Evolutionary conservation across 106 monocot species (phyloP).

Genomic region (Iris macrosiphon): DNA sequence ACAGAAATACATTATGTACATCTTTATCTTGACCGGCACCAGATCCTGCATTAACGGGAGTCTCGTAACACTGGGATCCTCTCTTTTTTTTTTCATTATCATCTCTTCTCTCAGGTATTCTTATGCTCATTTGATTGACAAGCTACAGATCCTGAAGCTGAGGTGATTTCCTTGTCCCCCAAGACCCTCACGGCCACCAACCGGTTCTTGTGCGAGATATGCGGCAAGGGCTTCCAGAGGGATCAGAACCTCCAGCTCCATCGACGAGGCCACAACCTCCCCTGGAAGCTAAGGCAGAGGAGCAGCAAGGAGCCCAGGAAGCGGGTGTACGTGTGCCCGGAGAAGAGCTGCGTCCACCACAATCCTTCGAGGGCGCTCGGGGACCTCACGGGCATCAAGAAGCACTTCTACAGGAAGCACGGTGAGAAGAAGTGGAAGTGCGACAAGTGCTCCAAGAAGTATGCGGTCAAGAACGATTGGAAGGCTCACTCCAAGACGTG

Average conservation of each 20-base stretch:
- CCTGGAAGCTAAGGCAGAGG: conserved; percentile 76
- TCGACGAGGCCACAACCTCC: conserved; percentile 63
- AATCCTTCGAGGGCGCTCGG: conserved; percentile 66
- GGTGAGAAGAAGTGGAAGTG: conserved; percentile 92
- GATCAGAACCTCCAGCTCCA: conserved; percentile 82
- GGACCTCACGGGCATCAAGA: conserved; percentile 77
- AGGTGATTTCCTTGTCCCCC: conserved; percentile 68
- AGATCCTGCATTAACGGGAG: not conserved
- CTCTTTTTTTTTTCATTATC: not conserved
- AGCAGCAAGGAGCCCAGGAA: conserved; percentile 62
- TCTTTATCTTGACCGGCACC: not conserved
- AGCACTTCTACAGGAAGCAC: conserved; percentile 77
- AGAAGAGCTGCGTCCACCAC: conserved; percentile 66
- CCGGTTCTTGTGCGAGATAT: conserved; percentile 73
- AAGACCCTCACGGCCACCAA: conserved; percentile 61
- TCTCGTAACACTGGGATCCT: not conserved
- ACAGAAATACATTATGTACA: too few species aligned
- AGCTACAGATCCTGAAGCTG: conserved; percentile 60
- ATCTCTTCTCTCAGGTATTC: too few species aligned
- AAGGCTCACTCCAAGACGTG: conserved; percentile 95
- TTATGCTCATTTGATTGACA: not conserved
- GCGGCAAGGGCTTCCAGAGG: conserved; percentile 73
- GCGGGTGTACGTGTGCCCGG: conserved; percentile 76
- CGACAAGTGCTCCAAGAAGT: conserved; percentile 67
- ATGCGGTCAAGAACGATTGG: conserved; percentile 95